A percentile compares a stretch with the other conserved stretches of the same genome.
These are phyloP conservation scores for Lachnellula occidentalis DNA, from an alignment of 2,329 filamentous ascomycete species.

Conservation along the genomic window DNA sequence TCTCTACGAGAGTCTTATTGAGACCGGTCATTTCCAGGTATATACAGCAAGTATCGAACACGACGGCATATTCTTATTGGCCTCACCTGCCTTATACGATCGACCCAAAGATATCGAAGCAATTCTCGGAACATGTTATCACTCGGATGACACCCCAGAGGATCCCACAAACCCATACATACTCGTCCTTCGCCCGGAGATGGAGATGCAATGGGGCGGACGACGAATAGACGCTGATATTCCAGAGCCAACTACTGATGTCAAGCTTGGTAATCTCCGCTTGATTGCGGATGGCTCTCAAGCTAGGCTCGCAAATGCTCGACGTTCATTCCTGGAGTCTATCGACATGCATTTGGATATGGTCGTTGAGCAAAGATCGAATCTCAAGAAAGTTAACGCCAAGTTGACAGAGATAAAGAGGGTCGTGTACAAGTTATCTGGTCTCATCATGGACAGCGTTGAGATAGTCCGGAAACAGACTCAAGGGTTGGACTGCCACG, in stretches of 20 bases:
- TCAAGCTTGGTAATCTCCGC: slow-evolving; percentile 80
- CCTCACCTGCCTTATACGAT: slow-evolving; percentile 70
- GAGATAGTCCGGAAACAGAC: slow-evolving; percentile 87
- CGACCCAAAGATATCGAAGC: slow-evolving; percentile 77
- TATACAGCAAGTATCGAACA: slow-evolving; percentile 65
- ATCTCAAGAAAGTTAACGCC: slow-evolving; percentile 84
- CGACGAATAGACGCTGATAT: slow-evolving; percentile 66
- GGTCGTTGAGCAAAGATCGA: slow-evolving; percentile 86
- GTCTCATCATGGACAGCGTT: slow-evolving; percentile 98
- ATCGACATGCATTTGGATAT: slow-evolving; percentile 82
- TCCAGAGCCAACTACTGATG: slow-evolving; percentile 72
- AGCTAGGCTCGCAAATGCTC: slow-evolving; percentile 70
- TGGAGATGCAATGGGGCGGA: slow-evolving; percentile 75
- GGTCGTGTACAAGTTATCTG: slow-evolving; percentile 92
- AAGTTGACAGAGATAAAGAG: slow-evolving; percentile 92
- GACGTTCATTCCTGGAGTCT: slow-evolving; percentile 69
- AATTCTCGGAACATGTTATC: slow-evolving; percentile 75
- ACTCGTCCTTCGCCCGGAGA: slow-evolving; percentile 77
- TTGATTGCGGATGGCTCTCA: slow-evolving; percentile 86
- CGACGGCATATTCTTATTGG: slow-evolving; percentile 76
- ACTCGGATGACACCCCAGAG: slow-evolving; percentile 64
- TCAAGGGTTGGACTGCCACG: slow-evolving; percentile 78
- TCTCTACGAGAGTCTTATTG: slow-evolving; percentile 73
- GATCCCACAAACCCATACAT: slow-evolving; percentile 79
- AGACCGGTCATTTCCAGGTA: slow-evolving; percentile 83